Evolutionary conservation across 441 rosid species (phyloP).

Genomic region (Omphalea diandra): DNA sequence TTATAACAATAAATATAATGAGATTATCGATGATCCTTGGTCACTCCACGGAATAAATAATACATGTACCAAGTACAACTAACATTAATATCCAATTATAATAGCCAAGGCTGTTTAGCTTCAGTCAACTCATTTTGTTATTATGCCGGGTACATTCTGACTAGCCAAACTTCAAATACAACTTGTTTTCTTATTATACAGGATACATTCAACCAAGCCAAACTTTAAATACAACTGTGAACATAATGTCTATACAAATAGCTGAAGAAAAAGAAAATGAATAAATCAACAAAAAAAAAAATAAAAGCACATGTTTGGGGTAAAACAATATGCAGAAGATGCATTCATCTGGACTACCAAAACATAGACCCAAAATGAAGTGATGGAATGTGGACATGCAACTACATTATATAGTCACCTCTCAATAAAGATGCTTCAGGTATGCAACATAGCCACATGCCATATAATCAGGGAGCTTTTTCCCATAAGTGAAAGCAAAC

Average conservation of each 20-base stretch:
- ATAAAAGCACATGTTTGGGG: too few species aligned
- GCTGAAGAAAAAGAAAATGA: not conserved
- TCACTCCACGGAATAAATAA: not conserved
- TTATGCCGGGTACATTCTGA: too few species aligned
- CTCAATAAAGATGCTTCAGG: not conserved
- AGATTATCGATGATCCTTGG: not conserved
- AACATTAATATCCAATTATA: not conserved
- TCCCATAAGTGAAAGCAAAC: not conserved
- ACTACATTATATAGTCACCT: not conserved
- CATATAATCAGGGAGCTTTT: not conserved
- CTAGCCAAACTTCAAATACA: too few species aligned
- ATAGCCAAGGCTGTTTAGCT: not conserved
- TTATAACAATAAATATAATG: not conserved
- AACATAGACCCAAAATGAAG: not conserved
- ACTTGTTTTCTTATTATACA: too few species aligned
- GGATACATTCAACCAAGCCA: not conserved
- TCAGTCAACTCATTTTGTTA: not conserved
- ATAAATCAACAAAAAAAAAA: too few species aligned
- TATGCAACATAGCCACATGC: not conserved
- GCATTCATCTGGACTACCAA: not conserved
- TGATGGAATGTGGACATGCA: not conserved
- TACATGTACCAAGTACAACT: not conserved
- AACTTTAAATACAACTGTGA: not conserved
- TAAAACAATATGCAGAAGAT: too few species aligned
- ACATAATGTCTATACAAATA: not conserved